Evolutionary conservation across 1,284 basidiomycete genomes (phyloP), one percentile per base, ranked within the genome.

Genomic region (Trichosporon sp.): DNA sequence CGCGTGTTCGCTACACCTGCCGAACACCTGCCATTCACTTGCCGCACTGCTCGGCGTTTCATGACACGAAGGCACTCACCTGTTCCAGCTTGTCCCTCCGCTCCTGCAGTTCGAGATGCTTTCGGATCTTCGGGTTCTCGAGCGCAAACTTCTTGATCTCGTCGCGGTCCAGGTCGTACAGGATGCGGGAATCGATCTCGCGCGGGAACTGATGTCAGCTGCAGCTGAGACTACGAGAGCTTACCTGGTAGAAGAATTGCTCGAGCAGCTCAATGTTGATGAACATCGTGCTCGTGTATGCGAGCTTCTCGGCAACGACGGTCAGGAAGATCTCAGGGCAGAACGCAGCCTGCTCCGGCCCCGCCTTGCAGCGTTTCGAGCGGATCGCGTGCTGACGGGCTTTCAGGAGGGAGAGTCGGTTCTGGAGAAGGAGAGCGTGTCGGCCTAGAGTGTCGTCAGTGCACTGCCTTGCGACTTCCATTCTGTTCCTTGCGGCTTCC

Each of bases 251-350:
- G 86, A 99, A 98, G 88, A 99, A 99, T 79, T 98, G 95, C 79
- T 96, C 93, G 1, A 99, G 88, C 8, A 99, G 87, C 83, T 99
- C 96, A 72, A 98, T 96, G 85, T 93, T 98, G 87, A 99, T 96
- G 85, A 99, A 99, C 92, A 98, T 95, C 1, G 96, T 91, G 0
- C 94, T 92, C 0, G 96, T 98, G 81, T 96, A 92, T 0, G 96
- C 94, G 43, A 99, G 88, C 85, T 99, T 98, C 83, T 98, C 94
- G 1, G 96, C 94, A 10, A 99, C 94, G 38, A 97, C 94, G 77
- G 95, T 91, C 72, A 99, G 87, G 88, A 99, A 99, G 0, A 93
- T 92, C 82, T 99, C 97, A 0, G 97, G 97, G 83, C 97, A 99
- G 79, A 98, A 89, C 2, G 91, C 88, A 69, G 96, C 91, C 74